A percentile compares a stretch with the other conserved stretches of the same genome.
phyloP scores from a whole-genome alignment of 2,329 filamentous ascomycete species.

The Neonectria hederae region DNA sequence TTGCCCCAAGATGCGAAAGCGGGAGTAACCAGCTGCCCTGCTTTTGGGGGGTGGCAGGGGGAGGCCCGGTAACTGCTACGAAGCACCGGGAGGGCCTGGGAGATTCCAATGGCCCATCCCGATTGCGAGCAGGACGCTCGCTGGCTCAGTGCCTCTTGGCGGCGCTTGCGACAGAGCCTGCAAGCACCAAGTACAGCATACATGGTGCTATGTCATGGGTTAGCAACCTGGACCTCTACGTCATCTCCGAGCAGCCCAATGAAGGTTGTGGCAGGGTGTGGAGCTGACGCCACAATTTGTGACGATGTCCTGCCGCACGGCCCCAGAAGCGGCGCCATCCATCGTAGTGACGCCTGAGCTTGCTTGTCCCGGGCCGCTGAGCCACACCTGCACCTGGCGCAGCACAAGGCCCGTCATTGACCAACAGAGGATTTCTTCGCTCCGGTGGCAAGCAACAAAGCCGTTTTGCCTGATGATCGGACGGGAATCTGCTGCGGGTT shows the following conservation, averaged over 20 bases:
- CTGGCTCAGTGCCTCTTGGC: conserved; percentile 5
- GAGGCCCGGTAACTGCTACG: neutral
- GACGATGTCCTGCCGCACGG: conserved; percentile 14
- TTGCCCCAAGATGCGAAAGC: neutral
- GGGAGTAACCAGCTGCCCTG: conserved; percentile 2
- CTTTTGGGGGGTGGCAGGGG: neutral
- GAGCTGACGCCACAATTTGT: conserved; percentile 20
- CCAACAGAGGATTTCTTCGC: neutral
- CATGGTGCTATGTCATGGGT: conserved; percentile 9
- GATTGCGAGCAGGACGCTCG: neutral
- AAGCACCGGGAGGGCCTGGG: neutral
- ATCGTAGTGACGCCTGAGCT: conserved; percentile 4
- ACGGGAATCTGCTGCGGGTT: neutral
- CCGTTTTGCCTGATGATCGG: neutral
- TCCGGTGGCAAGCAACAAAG: neutral
- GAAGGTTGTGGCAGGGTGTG: conserved; percentile 3
- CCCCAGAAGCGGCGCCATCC: conserved; percentile 2
- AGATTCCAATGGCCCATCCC: conserved; percentile 8
- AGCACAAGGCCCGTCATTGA: conserved; percentile 19
- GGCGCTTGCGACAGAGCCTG: conserved; percentile 5
- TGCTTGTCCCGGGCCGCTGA: neutral
- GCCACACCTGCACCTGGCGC: conserved; percentile 26
- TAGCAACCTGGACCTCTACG: conserved; percentile 23
- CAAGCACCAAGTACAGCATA: neutral
- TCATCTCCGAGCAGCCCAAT: conserved; percentile 31